Base-by-base conservation (phyloP, 2,329 filamentous ascomycete species). In the Colletotrichum cereale region DNA sequence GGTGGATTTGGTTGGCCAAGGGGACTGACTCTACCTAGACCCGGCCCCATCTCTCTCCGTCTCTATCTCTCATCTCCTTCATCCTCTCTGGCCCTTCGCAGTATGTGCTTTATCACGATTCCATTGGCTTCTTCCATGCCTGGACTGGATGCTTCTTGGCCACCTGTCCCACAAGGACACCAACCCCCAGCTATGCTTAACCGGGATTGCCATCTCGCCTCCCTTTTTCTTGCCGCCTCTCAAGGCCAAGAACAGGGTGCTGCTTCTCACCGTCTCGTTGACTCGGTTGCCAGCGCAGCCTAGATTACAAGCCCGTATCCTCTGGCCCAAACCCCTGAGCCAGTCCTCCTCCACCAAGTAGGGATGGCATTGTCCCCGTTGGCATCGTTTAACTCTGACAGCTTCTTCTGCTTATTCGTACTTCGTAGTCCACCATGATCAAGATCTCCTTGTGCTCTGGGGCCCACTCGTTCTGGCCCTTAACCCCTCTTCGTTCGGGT, bases 131-230 rank as follows among this genome's bases (percentile, higher is more conserved):
- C 18, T 47, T 48, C 48, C 34, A 18, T 56, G 42, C 34, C 42
- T 62, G 56, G 52, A 29, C n/a, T 56, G 65, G 50, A 57, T 67
- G n/a, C 42, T 53, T 44, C 64, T 71, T 63, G 68, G 68, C 67
- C 53, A 31, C 61, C 67, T 21, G 62, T 55, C 48, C 47, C 14
- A 34, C 53, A 40, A 66, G 36, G 26, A 31, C 24, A 36, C 34
- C 29, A 29, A 62, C 21, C 14, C 31, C 26, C 42, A 36, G 57
- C 68, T 40, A 64, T 48, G 58, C 65, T 63, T 60, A 64, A 63
- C 68, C 64, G 57, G 65, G 68, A 71, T 68, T 57, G 50, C 52
- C 65, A 68, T 68, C 36, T 71, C 68, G 68, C 65, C 68, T 71
- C 68, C 57, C 53, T 64, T 68, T 71, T 68, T 58, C 58, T 34